A percentile compares a stretch with the other conserved stretches of the same genome.
phyloP scores from a whole-genome alignment of 176 grass and related monocot genomes.

The Carex littledalei region DNA sequence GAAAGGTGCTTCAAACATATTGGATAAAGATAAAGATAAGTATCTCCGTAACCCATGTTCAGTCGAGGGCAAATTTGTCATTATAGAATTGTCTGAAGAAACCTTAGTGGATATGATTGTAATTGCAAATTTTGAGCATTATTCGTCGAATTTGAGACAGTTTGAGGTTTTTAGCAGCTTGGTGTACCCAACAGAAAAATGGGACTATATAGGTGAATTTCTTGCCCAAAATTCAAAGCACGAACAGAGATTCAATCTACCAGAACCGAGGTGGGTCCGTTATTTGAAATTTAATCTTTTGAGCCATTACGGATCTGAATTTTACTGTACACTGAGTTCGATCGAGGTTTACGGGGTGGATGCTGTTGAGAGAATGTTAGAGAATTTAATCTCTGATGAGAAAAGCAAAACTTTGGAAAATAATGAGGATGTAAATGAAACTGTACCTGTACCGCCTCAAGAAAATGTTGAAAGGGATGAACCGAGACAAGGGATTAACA shows the following conservation, averaged over 20 bases:
- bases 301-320: constrained; percentile 90
- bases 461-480: constrained; percentile 41
- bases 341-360: constrained; percentile 96
- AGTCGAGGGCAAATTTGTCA: constrained; percentile 75
- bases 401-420: constrained; percentile 42
- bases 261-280: constrained; percentile 77
- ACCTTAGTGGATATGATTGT: constrained; percentile 80
- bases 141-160: constrained; percentile 84
- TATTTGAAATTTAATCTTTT: constrained; percentile 85
- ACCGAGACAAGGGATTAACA: neutral
- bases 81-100: constrained; percentile 96
- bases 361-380: constrained; percentile 94
- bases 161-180: constrained; percentile 74
- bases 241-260: constrained; percentile 59
- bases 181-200: constrained; percentile 73
- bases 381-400: constrained; percentile 90
- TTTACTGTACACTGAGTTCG: constrained; percentile 86
- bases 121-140: constrained; percentile 94
- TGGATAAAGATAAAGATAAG: constrained; percentile 95
- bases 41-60: constrained; percentile 97
- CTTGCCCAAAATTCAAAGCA: constrained; percentile 63
- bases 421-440: constrained; percentile 49
- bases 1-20: constrained; percentile 89
- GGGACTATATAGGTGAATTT: constrained; percentile 79
- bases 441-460: constrained; percentile 22